Evolutionary conservation across 495 filamentous ascomycete genomes (phyloP).

Genomic region (Penicillium malachiteum): DNA sequence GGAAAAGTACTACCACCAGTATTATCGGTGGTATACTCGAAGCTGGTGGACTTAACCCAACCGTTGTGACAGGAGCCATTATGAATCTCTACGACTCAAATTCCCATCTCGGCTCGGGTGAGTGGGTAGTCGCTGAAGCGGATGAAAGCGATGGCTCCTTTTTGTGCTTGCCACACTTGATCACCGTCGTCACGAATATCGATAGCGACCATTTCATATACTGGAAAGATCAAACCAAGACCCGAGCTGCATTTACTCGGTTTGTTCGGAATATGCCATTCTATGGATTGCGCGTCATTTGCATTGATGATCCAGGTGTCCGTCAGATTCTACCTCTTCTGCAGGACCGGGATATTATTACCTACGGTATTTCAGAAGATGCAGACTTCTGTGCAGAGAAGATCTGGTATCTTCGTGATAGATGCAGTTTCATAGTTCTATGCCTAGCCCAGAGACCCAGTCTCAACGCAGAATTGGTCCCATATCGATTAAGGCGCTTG

Average conservation of each 20-base stretch:
- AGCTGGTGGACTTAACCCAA: neutral
- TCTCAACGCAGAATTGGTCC: neutral
- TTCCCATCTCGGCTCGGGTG: neutral
- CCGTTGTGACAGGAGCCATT: neutral
- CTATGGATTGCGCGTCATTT: neutral
- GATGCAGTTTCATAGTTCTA: neutral
- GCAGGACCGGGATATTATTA: neutral
- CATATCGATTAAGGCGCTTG: neutral
- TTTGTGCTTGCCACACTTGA: neutral
- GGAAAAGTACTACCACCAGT: neutral
- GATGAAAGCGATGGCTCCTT: neutral
- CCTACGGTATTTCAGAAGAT: neutral
- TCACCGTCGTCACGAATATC: neutral
- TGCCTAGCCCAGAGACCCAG: neutral
- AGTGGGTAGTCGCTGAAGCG: neutral
- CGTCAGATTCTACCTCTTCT: neutral
- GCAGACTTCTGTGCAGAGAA: neutral
- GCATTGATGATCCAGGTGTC: neutral
- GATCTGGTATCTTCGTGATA: neutral
- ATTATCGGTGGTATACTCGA: neutral
- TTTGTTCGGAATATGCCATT: conserved; percentile 1
- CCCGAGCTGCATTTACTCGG: neutral
- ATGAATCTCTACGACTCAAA: neutral
- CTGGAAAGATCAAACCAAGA: neutral
- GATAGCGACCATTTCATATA: neutral